Evolutionary conservation across 192 early-diverging fungal species (phyloP), one percentile per base, ranked within the genome.

Genomic region (Cladochytrium replicatum): DNA sequence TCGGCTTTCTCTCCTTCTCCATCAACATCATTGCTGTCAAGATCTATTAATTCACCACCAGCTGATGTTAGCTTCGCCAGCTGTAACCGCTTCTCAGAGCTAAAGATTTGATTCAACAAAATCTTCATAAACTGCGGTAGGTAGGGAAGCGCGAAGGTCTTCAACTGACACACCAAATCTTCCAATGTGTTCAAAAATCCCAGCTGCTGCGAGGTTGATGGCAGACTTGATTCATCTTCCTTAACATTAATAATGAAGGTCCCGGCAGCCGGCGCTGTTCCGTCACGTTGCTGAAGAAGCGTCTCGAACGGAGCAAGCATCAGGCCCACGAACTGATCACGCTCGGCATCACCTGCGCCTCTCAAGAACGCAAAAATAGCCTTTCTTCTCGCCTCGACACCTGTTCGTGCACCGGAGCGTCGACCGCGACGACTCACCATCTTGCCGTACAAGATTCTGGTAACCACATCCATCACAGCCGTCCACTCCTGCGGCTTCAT

Each of bases 371-470:
- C 71, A 42, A 98, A 69, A 46, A 97, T 84, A 17, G 89, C 89
- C 41, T 71, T 69, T 40, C 93, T 76, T 2, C 94, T 80, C 2
- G 81, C 71, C 25, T 68, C 61, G 55, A 82, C 78, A 29, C 74
- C 84, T 34, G 73, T 67, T 47, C 85, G 85, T 25, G 81, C 44
- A 13, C 32, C 67, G 24, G 85, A 77, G 3, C 67, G 51, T 60
- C 87, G 88, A 22, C 87, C 87, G n/a, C 64, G 71, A 38, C 86
- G 71, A 41, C 71, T 74, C 44, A 93, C 81, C 48, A 92, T 71
- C 58, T 91, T 91, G 15, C 97, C 97, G 54, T 89, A 93, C 6
- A 99, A 69, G 17, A 99, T 55, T 15, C 91, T 82, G 43, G 86
- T 68, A 4, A 93, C 55, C 17, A 91, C 62, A 2, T 82, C 77